phyloP scores from a whole-genome alignment of 768 basidiomycete genomes.

The Russula lepida region DNA sequence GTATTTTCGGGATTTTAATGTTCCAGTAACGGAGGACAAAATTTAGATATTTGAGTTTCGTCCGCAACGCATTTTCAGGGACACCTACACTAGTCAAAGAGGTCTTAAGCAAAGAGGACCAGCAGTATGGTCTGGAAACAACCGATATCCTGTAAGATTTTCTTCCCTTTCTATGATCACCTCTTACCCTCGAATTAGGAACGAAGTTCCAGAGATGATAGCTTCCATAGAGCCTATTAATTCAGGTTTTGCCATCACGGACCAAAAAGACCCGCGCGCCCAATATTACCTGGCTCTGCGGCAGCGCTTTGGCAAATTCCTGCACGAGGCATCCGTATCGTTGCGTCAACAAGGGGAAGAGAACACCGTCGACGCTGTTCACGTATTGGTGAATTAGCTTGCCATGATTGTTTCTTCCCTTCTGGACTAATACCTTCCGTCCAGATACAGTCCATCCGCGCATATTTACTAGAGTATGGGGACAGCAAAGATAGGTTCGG shows the following conservation, averaged over 20 bases:
- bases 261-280: conserved; percentile 45
- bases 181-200: conserved; percentile 31
- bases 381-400: conserved; percentile 45
- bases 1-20: not conserved
- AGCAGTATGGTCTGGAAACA: conserved; percentile 35
- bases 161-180: not conserved
- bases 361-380: conserved; percentile 74
- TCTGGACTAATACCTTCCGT: not conserved
- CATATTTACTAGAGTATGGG: conserved; percentile 67
- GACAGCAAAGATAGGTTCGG: conserved; percentile 51
- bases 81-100: conserved; percentile 61
- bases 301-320: conserved; percentile 54
- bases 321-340: conserved; percentile 62
- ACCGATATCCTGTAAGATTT: conserved; percentile 60
- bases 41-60: conserved; percentile 54
- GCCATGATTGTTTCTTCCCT: not conserved
- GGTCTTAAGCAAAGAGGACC: conserved; percentile 41
- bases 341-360: conserved; percentile 69
- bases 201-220: conserved; percentile 74
- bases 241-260: conserved; percentile 58
- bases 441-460: conserved; percentile 59
- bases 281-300: conserved; percentile 49
- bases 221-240: conserved; percentile 50
- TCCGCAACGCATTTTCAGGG: conserved; percentile 68
- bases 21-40: not conserved